These are phyloP conservation scores for Berkeleyomyces basicola DNA, from an alignment of 2,329 filamentous ascomycete species.

Conservation along the genomic window DNA sequence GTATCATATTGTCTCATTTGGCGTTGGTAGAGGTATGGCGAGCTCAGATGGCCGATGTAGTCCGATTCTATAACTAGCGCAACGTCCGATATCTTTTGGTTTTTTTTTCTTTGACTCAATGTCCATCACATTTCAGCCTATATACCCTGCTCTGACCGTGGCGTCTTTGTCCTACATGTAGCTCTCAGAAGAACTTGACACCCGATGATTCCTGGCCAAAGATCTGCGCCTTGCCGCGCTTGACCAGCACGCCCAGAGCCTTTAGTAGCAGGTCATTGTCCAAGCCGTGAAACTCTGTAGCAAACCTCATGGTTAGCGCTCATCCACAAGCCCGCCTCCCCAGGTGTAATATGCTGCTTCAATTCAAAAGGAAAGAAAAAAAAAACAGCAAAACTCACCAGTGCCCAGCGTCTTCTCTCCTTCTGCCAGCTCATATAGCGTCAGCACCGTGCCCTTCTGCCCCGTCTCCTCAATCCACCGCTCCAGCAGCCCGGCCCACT, in stretches of 20 bases:
- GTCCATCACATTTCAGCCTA: not conserved
- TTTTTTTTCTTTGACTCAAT: not conserved
- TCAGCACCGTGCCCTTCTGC: conserved; percentile 77
- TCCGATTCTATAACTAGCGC: no score
- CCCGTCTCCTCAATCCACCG: conserved; percentile 75
- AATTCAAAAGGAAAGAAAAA: not conserved
- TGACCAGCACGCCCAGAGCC: conserved; percentile 66
- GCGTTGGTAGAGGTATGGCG: not conserved
- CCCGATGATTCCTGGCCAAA: conserved; percentile 80
- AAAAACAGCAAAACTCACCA: conserved; percentile 29
- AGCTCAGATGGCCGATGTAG: no score
- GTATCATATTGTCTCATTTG: not conserved
- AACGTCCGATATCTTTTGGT: not conserved
- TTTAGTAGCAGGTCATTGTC: conserved; percentile 67
- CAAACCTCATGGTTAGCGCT: not conserved
- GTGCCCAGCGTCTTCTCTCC: conserved; percentile 62
- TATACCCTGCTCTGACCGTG: not conserved
- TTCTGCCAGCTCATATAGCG: conserved; percentile 78
- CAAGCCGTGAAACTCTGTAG: conserved; percentile 68
- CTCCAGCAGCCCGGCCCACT: conserved; percentile 71
- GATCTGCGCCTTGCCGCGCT: conserved; percentile 80
- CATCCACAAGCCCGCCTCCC: no score
- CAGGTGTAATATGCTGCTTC: not conserved
- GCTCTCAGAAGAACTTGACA: conserved; percentile 80
- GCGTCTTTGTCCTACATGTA: not conserved